Evolutionary conservation across 106 monocot species (phyloP).

Genomic region (Apostasia ramifera): DNA sequence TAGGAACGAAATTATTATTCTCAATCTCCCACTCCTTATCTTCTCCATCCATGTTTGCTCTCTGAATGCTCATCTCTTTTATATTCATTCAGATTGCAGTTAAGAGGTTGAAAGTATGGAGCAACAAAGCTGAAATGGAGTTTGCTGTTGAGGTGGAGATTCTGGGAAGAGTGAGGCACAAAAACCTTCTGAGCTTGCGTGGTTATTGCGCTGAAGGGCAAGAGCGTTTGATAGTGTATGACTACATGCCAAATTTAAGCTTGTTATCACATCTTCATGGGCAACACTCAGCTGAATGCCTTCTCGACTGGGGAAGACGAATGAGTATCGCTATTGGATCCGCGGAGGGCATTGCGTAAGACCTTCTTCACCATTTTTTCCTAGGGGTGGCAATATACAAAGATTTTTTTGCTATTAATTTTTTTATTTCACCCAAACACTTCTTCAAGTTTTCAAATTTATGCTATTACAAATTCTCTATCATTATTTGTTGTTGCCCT

Average conservation of each 20-base stretch:
- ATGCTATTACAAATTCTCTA: no score
- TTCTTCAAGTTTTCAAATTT: no score
- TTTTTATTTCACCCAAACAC: no score
- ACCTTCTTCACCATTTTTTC: no score
- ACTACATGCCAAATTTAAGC: neutral
- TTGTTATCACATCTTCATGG: conserved; percentile 15
- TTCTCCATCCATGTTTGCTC: no score
- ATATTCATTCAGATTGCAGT: conserved; percentile 11
- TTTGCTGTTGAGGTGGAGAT: conserved; percentile 19
- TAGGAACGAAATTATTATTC: no score
- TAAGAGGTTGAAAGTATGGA: conserved; percentile 21
- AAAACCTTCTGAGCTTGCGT: conserved; percentile 17
- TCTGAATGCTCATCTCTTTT: no score
- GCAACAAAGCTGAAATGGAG: conserved; percentile 14
- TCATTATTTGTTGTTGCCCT: no score
- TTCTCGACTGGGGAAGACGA: conserved; percentile 14
- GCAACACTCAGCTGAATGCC: neutral
- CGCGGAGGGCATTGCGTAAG: conserved; percentile 20
- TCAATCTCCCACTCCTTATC: no score
- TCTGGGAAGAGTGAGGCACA: conserved; percentile 16
- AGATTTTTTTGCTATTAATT: no score
- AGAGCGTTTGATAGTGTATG: conserved; percentile 15
- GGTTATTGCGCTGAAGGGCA: conserved; percentile 20
- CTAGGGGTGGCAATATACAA: no score
- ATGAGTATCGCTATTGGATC: conserved; percentile 16